Conservation (phyloP, 441 rosid species). For the Aleurites moluccanus region DNA sequence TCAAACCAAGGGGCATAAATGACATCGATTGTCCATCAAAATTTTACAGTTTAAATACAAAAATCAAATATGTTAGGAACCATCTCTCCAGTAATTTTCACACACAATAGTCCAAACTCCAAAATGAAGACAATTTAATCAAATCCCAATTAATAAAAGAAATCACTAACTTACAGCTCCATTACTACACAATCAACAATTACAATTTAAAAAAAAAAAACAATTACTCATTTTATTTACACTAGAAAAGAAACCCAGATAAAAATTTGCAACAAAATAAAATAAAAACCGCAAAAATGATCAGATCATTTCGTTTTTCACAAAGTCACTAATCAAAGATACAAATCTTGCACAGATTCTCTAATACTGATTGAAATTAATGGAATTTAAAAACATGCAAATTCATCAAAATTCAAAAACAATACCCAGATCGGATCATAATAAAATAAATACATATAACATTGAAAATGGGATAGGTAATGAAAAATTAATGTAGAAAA, state of each 20-base stretch:
- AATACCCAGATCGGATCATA: conserved; percentile 31
- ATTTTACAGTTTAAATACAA: not conserved
- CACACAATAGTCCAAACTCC: not conserved
- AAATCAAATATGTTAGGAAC: not conserved
- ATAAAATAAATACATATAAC: conserved; percentile 6
- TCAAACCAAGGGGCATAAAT: not conserved
- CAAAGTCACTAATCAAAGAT: too few species aligned
- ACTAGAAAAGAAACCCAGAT: not conserved
- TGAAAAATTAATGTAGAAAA: not conserved
- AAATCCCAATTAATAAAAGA: not conserved
- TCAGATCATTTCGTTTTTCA: too few species aligned
- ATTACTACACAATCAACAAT: too few species aligned
- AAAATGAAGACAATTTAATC: not conserved
- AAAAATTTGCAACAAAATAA: not conserved
- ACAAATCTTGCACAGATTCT: too few species aligned
- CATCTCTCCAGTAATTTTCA: not conserved
- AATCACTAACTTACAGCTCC: not conserved
- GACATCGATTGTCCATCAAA: not conserved
- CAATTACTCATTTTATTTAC: too few species aligned
- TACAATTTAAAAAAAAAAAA: not conserved
- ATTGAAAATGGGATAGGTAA: not conserved
- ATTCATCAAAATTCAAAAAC: not conserved
- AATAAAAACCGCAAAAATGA: too few species aligned
- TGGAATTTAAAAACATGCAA: not conserved
- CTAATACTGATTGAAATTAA: too few species aligned